Evolutionary conservation across 441 rosid genomes (phyloP), one percentile per base, ranked within the genome.

Genomic region (Rhodomyrtus psidioides): DNA sequence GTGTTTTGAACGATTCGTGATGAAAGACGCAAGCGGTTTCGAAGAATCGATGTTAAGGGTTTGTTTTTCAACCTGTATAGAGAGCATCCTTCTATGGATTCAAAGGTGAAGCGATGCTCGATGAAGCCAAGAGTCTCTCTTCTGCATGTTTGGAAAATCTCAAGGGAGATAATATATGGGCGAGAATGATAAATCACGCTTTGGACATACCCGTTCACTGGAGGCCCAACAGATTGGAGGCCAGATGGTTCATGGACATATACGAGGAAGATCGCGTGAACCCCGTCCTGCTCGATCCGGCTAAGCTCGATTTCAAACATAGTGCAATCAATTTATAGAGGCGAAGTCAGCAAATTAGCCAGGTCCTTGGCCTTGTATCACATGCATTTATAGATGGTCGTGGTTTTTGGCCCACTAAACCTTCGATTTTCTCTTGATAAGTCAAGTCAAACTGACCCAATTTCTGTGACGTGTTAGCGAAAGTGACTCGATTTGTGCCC

Each of bases 181-280:
- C 54, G 34, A 42, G 26, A 65, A 85, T 44, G 44, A 79, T 75
- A 7, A 44, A 34, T 12, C 83, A 55, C 55, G 46, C 83, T 26
- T 46, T 85, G 30, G 86, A 85, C 65, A 75, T 75, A 83, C 74
- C 65, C 54, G 24, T 75, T 23, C 82, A 4, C 53, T 42, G 74
- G 86, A 75, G 86, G 62, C 70, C 86, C 16, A 55, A 85, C 83
- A 74, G 83, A 59, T 34, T 55, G 62, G 86, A 84, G 81, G 81
- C 85, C 17, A 26, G 81, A 60, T 84, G 85, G 81, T 84, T 84
- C 81, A 60, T 84, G 16, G 74, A 46, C 9, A 27, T 21, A 1
- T 16, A 84, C 76, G 76, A 58, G 23, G 55, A 58, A 8, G 12
- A 15, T 53, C 6, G 55, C 55, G 4, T 5, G 85, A 15, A 44